Evolutionary conservation across 345 rosid genomes (phyloP), one percentile per base, ranked within the genome.

Genomic region (Geranium brycei): DNA sequence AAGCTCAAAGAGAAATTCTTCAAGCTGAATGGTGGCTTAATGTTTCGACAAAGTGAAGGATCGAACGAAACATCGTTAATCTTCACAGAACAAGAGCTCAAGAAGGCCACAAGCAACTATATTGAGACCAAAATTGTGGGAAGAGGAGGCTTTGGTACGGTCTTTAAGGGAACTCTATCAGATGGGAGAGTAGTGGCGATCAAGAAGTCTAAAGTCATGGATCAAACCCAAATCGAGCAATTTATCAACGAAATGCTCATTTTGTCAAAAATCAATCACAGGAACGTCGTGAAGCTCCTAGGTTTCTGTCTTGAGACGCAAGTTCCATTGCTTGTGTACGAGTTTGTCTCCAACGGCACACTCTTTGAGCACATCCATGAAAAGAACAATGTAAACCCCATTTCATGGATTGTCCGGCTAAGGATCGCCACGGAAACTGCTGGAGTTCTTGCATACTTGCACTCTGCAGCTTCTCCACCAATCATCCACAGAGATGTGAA

Each of bases 401-500:
- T 75, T n/a, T 16, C 69, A 17, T 71, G 78, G 74, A 55, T 67
- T 5, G 60, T n/a, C 1, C 68, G 74, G 4, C 13, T 75, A 1
- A 61, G 72, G 31, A 71, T 64, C 3, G 74, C 72, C 0, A 57
- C 64, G 1, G 72, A 67, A 58, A 70, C 78, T 3, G 78, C 67
- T 0, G 28, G 53, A 1, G 69, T 63, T 15, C 61, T 71, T 1
- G 69, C 78, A 0, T 58, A 67, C 51, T 60, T 75, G 64, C 72
- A 75, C 23, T 67, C 55, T 19, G 16, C 65, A 17, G 63, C 74
- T 4, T 35, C 65, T 1, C 53, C 31, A 14, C 75, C 66, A 16
- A 71, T 75, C 40, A 64, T 75, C 14, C 75, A 71, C 12, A 67
- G 75, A 62, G 75, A 75, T 55, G 65, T 68, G 11, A 70, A 67